These are phyloP conservation scores for Talaromyces sp. DNA, from an alignment of 2,329 filamentous ascomycete genomes.

Conservation along the genomic window DNA sequence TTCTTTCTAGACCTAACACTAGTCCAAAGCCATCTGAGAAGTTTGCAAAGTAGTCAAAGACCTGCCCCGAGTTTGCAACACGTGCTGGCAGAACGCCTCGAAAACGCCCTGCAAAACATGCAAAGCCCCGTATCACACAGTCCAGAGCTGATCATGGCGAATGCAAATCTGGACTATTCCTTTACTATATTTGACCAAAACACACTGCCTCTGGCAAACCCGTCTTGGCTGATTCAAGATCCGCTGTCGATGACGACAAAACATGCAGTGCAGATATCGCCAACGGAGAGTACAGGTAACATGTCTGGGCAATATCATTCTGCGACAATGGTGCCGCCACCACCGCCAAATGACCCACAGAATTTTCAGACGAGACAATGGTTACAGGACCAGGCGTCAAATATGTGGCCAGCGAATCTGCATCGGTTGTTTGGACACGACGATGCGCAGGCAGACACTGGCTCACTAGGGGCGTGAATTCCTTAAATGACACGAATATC, in stretches of 20 bases:
- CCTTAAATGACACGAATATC: neutral
- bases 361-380: conserved; percentile 1
- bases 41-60: conserved; percentile 17
- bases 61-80: conserved; percentile 21
- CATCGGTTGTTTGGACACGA: conserved; percentile 4
- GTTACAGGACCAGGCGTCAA: neutral
- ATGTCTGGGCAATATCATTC: neutral
- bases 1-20: conserved; percentile 17
- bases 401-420: neutral
- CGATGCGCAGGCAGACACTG: neutral
- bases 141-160: conserved; percentile 16
- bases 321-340: neutral
- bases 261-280: conserved; percentile 4
- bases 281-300: neutral
- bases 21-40: conserved; percentile 21
- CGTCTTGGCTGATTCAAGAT: conserved; percentile 22
- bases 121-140: conserved; percentile 23
- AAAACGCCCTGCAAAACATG: conserved; percentile 24
- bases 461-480: neutral
- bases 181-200: conserved; percentile 28
- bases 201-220: conserved; percentile 24
- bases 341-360: neutral
- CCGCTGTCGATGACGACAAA: neutral
- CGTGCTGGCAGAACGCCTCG: conserved; percentile 19
- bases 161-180: conserved; percentile 17